Base-by-base conservation (phyloP, 2,329 filamentous ascomycete genomes). In the Tolypocladium capitatum region DNA sequence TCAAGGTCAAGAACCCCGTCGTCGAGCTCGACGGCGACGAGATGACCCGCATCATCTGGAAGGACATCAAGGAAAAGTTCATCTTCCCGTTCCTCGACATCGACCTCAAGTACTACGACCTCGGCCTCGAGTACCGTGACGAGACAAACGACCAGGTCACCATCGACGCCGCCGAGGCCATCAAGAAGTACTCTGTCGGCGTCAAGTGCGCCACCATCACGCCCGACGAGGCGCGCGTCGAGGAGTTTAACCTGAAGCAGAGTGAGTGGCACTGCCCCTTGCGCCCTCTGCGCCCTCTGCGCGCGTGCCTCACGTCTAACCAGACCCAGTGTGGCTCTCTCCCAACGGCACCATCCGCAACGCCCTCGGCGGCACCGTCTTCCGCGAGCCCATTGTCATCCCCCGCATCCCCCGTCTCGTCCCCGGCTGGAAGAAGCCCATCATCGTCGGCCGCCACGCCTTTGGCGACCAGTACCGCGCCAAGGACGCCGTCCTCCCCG, bases 161-260 rank as follows among this genome's bases (percentile, higher is more conserved):
- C 53, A 68, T 90, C 58, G 92, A 97, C 64, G 86, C 91, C 48
- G 92, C 92, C 48, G 88, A 95, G 73, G 92, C 92, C 40, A 97
- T 97, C 74, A 90, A 95, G 80, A 95, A 96, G 78, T 96, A 97
- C 78, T 88, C 84, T 51, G 92, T 98, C 48, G 92, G 91, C 69
- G 88, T 98, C 74, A 98, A 98, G 78, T 98, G 92, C 70, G 92
- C 92, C 56, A 98, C 92, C 66, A 98, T 98, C 73, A 98, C 92
- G 40, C 92, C 92, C 35, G 92, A 98, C 66, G 92, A 98, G 79
- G 84, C 81, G 55, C 84, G 92, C 66, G 91, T 98, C 30, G 79
- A 97, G 75, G 92, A 97, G 72, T 98, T 97, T 71, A 90, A 96
- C 66, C 80, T 98, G 59, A 98, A 97, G 85, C 83, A 97, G 75